These are phyloP conservation scores for Fusarium graminum DNA, from an alignment of 2,329 filamentous ascomycete species.

Conservation along the genomic window DNA sequence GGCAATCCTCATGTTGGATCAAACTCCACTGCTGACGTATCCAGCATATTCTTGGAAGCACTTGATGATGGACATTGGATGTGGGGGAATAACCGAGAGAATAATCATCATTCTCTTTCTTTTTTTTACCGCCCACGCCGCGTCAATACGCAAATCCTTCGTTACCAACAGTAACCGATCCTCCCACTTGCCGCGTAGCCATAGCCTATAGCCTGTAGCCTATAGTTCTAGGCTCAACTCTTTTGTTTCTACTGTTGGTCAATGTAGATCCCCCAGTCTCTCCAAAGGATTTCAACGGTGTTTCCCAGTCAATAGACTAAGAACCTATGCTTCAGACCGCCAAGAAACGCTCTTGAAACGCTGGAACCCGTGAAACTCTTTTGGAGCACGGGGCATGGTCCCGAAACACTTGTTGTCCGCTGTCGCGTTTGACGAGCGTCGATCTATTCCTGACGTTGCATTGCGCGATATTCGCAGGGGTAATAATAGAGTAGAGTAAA, in stretches of 20 bases:
- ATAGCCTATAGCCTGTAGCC: constrained; percentile 6
- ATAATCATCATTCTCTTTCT: background rate
- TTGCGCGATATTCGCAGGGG: constrained; percentile 23
- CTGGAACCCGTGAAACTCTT: constrained; percentile 34
- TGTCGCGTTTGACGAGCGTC: constrained; percentile 41
- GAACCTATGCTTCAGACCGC: constrained; percentile 35
- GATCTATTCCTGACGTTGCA: constrained; percentile 26
- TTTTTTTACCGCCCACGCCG: constrained; percentile 16
- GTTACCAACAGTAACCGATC: constrained; percentile 25
- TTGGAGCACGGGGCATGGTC: constrained; percentile 31
- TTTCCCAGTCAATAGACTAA: constrained; percentile 39
- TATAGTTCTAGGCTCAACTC: constrained; percentile 1
- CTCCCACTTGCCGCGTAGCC: constrained; percentile 19
- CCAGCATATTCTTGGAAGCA: constrained; percentile 32
- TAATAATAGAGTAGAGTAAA: background rate
- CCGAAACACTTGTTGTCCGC: constrained; percentile 34
- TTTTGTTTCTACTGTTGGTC: constrained; percentile 5
- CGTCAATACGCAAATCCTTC: constrained; percentile 27
- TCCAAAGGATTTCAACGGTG: constrained; percentile 9
- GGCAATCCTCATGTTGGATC: constrained; percentile 22
- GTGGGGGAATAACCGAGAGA: constrained; percentile 38
- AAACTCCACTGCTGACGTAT: constrained; percentile 44
- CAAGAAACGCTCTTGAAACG: constrained; percentile 44
- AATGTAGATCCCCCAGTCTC: constrained; percentile 9
- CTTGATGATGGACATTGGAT: constrained; percentile 19